These are phyloP conservation scores for Santalum album DNA, from an alignment of 164 flowering plant genomes.

Conservation along the genomic window DNA sequence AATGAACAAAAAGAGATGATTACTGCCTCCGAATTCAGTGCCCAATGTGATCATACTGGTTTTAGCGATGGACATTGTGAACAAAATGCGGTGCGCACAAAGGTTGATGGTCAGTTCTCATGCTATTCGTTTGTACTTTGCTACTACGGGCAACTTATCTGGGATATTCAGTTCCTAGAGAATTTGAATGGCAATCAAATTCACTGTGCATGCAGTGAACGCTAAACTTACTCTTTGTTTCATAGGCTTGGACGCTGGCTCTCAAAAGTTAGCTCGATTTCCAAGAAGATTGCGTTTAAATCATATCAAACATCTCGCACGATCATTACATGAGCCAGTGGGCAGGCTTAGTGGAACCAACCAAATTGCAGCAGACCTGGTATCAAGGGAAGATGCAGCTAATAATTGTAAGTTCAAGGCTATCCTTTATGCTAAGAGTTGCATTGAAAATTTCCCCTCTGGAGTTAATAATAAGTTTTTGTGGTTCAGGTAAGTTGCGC, in stretches of 20 bases:
- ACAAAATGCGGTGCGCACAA: neutral
- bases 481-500: neutral
- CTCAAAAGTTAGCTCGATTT: conserved; percentile 10
- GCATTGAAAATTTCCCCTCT: neutral
- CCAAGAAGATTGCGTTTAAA: conserved; percentile 17
- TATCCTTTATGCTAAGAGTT: neutral
- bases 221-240: neutral
- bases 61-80: conserved; percentile 3
- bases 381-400: neutral
- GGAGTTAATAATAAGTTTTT: neutral
- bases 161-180: neutral
- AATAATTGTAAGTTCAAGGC: neutral
- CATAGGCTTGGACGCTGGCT: conserved; percentile 13
- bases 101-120: conserved; percentile 8
- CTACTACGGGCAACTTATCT: neutral
- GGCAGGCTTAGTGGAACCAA: neutral
- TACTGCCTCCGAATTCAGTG: conserved; percentile 1
- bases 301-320: conserved; percentile 28
- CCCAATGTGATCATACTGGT: neutral
- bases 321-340: conserved; percentile 11
- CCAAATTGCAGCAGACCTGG: neutral
- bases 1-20: conserved; percentile 1
- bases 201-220: no score
- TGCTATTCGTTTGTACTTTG: neutral
- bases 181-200: neutral